Evolutionary conservation across 148 eudicot species (phyloP).

Genomic region (Silene uniflora): DNA sequence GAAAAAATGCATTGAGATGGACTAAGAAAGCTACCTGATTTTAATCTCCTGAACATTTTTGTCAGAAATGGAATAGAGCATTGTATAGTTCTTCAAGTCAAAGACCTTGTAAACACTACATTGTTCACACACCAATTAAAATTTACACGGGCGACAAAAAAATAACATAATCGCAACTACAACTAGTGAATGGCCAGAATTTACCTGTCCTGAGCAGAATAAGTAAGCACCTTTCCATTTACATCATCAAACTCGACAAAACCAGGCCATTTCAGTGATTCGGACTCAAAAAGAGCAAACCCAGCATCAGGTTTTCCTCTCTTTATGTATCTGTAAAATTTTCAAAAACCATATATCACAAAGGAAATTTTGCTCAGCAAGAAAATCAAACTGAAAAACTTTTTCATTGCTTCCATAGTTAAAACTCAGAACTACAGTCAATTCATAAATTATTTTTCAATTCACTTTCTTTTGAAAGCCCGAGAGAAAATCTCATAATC

Average conservation of each 20-base stretch:
- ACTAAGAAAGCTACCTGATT: slow-evolving; percentile 50
- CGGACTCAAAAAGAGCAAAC: slow-evolving; percentile 87
- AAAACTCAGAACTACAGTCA: background rate
- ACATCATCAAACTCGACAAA: slow-evolving; percentile 99
- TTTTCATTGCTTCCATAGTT: background rate
- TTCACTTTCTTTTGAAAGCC: background rate
- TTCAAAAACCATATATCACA: slow-evolving; percentile 1
- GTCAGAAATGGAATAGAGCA: slow-evolving; percentile 91
- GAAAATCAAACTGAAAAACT: background rate
- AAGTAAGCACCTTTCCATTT: slow-evolving; percentile 84
- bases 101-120: slow-evolving; percentile 78
- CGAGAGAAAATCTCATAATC: background rate
- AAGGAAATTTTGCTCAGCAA: background rate
- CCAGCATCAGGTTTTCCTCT: slow-evolving; percentile 97
- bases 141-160: background rate
- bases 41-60: slow-evolving; percentile 92
- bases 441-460: background rate
- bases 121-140: background rate
- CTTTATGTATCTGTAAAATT: slow-evolving; percentile 56
- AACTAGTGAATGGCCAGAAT: background rate
- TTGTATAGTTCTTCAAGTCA: slow-evolving; percentile 83
- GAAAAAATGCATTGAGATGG: background rate
- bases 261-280: slow-evolving; percentile 97
- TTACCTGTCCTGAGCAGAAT: slow-evolving; percentile 84
- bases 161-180: background rate